phyloP scores from a whole-genome alignment of 1,284 basidiomycete species.

The Ustilago loliicola region DNA sequence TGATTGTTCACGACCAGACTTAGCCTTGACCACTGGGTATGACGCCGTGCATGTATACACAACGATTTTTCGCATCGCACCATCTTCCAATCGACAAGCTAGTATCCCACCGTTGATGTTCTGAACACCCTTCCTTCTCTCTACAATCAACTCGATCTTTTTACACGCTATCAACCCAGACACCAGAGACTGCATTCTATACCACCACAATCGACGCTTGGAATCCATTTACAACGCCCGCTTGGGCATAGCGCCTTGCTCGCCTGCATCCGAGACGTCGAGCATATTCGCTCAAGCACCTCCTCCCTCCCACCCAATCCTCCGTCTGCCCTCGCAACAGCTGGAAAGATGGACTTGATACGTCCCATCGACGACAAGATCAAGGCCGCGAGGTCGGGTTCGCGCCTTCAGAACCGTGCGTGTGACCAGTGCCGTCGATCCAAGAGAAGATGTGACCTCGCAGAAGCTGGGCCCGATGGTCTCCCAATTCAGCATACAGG shows the following conservation, averaged over 20 bases:
- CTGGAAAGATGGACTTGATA: conserved; percentile 32
- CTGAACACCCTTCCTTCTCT: neutral
- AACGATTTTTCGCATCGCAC: neutral
- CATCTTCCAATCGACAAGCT: neutral
- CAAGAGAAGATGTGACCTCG: conserved; percentile 49
- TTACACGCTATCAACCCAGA: neutral
- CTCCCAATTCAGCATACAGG: conserved; percentile 39
- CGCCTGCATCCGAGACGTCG: neutral
- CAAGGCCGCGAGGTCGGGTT: conserved; percentile 43
- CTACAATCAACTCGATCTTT: neutral
- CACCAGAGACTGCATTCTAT: neutral
- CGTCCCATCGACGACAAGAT: conserved; percentile 34
- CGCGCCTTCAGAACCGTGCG: conserved; percentile 51
- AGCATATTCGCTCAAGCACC: neutral
- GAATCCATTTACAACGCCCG: neutral
- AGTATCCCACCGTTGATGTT: neutral
- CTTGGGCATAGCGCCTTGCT: neutral
- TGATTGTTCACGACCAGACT: neutral
- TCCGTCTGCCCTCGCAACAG: neutral
- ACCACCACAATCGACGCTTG: neutral
- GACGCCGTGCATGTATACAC: neutral
- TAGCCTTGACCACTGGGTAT: too few species aligned
- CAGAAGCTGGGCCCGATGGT: conserved; percentile 43
- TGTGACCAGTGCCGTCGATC: conserved; percentile 52
- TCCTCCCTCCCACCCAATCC: neutral